Percentiles rank a stretch among this genome's conserved stretches.
phyloP scores from a whole-genome alignment of 495 filamentous ascomycete species.

The Hyaloscypha finlandica region DNA sequence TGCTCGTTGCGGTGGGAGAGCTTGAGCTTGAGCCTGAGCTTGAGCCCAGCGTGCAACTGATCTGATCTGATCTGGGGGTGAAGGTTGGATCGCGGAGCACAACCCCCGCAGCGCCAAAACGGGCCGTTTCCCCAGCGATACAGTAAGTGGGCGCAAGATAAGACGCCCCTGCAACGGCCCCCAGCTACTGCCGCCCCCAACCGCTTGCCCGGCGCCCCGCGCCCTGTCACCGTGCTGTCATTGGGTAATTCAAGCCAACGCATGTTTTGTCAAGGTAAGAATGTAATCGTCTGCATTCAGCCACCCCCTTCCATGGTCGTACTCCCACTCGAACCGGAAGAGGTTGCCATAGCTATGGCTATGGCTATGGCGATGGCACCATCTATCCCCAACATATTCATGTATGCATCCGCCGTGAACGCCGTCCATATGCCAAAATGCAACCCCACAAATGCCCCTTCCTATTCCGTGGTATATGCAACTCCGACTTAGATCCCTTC shows the following conservation, averaged over 20 bases:
- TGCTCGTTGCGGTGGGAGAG: neutral
- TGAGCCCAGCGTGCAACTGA: neutral
- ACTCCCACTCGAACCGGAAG: too few species aligned
- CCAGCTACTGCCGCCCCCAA: too few species aligned
- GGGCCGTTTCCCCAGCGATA: neutral
- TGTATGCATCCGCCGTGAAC: neutral
- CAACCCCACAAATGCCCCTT: neutral
- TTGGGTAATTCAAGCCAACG: too few species aligned
- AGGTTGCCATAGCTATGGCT: too few species aligned
- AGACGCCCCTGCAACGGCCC: too few species aligned
- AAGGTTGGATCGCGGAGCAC: neutral
- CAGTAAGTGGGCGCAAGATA: too few species aligned
- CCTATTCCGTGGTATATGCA: neutral
- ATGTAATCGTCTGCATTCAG: too few species aligned
- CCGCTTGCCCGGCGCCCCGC: too few species aligned
- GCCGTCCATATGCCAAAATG: neutral
- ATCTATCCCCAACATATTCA: neutral
- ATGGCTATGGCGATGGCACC: too few species aligned
- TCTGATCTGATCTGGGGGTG: neutral
- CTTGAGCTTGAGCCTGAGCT: neutral
- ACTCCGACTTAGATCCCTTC: conserved; percentile 1
- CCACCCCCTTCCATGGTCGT: too few species aligned
- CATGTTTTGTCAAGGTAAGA: too few species aligned
- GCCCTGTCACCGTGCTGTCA: too few species aligned
- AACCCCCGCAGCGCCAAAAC: neutral